These are phyloP conservation scores for Larix sibirica DNA, from an alignment of 83 land plant species.

Conservation along the genomic window DNA sequence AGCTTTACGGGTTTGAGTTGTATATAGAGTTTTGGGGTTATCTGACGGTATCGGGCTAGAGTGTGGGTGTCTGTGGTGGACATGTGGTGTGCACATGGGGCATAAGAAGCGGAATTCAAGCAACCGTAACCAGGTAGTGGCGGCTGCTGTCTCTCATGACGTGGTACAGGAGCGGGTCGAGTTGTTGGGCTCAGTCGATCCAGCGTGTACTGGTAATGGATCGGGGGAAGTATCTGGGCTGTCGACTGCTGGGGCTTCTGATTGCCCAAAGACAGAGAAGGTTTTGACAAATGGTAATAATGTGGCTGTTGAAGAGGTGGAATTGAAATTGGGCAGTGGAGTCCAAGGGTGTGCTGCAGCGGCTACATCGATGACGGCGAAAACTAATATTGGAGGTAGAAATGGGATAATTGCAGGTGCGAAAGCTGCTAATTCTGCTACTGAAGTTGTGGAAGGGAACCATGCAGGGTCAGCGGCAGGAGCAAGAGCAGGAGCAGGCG, in stretches of 20 bases:
- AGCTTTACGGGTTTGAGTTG: neutral
- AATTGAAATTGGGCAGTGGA: neutral
- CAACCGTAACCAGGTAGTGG: constrained; percentile 14
- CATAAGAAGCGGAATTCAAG: constrained; percentile 38
- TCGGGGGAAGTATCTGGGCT: neutral
- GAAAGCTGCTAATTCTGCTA: neutral
- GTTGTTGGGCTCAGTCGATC: neutral
- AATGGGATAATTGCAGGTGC: constrained; percentile 1
- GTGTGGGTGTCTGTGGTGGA: constrained; percentile 8
- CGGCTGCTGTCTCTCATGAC: constrained; percentile 8
- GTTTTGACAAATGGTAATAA: neutral
- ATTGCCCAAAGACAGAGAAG: neutral
- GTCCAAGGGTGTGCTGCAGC: neutral
- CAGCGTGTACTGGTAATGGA: neutral
- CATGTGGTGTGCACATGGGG: constrained; percentile 31
- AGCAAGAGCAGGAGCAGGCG: neutral
- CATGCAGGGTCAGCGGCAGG: constrained; percentile 10
- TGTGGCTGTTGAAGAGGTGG: neutral
- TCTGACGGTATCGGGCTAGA: neutral
- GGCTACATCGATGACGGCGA: constrained; percentile 2
- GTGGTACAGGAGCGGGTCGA: neutral
- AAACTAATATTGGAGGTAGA: neutral
- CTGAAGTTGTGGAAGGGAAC: constrained; percentile 10
- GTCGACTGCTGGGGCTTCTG: neutral
- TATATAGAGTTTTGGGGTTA: neutral